Evolutionary conservation across 495 filamentous ascomycete species (phyloP).

Genomic region (Entonaema liquescens): DNA sequence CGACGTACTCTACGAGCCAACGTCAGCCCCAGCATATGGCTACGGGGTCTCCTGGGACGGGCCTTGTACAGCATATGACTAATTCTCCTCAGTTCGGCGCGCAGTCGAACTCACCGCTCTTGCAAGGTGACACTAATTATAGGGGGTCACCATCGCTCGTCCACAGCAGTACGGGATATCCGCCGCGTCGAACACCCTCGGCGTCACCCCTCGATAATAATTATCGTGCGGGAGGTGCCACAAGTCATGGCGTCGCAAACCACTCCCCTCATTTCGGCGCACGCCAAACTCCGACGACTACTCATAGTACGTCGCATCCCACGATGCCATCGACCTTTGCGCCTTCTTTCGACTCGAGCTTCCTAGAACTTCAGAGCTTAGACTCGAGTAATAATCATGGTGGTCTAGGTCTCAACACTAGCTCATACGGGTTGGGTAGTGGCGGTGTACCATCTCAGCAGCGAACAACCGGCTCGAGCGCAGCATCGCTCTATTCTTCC

Average conservation of each 20-base stretch:
- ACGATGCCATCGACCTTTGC: constrained; percentile 39
- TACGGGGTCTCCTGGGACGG: constrained; percentile 46
- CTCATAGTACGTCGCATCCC: constrained; percentile 43
- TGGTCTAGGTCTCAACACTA: constrained; percentile 37
- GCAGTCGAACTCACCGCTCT: constrained; percentile 49
- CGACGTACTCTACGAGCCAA: constrained; percentile 49
- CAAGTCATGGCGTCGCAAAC: constrained; percentile 48
- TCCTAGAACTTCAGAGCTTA: constrained; percentile 52
- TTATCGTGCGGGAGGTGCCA: constrained; percentile 44
- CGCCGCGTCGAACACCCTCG: constrained; percentile 50
- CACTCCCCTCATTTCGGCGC: constrained; percentile 50
- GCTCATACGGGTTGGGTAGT: constrained; percentile 42
- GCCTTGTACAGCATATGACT: constrained; percentile 49
- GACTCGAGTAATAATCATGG: constrained; percentile 47
- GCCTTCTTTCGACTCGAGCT: constrained; percentile 45
- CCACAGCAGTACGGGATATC: constrained; percentile 47
- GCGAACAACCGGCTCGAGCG: constrained; percentile 42
- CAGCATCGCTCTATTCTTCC: constrained; percentile 39
- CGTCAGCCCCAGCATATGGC: constrained; percentile 55
- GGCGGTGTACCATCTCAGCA: constrained; percentile 41
- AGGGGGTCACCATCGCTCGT: constrained; percentile 49
- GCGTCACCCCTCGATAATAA: constrained; percentile 47
- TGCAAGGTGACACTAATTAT: constrained; percentile 50
- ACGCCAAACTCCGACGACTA: constrained; percentile 41
- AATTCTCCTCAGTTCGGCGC: constrained; percentile 57